Percentiles rank a stretch among this genome's conserved stretches.
Evolutionary conservation across 163 green algal genomes (phyloP).

Genomic region (Scenedesmus sp.): DNA sequence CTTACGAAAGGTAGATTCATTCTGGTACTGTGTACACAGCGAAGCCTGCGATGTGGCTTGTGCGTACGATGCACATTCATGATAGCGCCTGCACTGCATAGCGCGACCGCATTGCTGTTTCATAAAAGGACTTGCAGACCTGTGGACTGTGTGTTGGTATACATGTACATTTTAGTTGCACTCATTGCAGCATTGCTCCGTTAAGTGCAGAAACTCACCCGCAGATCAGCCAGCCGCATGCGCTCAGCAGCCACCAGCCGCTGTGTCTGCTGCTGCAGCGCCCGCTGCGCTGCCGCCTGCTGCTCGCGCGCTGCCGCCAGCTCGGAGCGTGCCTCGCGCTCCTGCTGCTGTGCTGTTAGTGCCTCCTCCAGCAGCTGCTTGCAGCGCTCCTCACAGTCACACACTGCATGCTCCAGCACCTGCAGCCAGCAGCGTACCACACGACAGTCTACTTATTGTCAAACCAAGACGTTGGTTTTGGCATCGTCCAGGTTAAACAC

Average conservation of each 20-base stretch:
- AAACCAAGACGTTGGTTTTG: too few relatives aligned
- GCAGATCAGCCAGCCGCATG: constrained; percentile 29
- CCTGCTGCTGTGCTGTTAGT: background rate
- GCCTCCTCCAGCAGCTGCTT: constrained; percentile 24
- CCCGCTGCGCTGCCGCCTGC: constrained; percentile 25
- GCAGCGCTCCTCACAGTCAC: constrained; percentile 35
- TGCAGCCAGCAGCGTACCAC: background rate
- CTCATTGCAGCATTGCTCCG: background rate
- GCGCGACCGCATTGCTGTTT: too few relatives aligned
- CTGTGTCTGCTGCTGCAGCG: constrained; percentile 50
- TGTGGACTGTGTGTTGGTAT: background rate
- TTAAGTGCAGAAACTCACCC: background rate
- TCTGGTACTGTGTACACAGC: too few relatives aligned
- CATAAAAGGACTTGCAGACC: too few relatives aligned
- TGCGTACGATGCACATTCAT: too few relatives aligned
- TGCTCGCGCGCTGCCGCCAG: constrained; percentile 27
- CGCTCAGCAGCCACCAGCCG: constrained; percentile 39
- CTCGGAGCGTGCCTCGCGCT: constrained; percentile 2
- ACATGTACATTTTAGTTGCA: background rate
- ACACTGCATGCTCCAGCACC: constrained; percentile 39
- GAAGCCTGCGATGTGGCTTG: too few relatives aligned
- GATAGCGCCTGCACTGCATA: too few relatives aligned
- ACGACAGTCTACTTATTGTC: background rate
- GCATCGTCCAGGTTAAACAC: too few relatives aligned
- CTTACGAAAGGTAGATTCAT: too few relatives aligned